Evolutionary conservation across 495 filamentous ascomycete genomes (phyloP).

Genomic region (Hypomontagnella submonticulosa): DNA sequence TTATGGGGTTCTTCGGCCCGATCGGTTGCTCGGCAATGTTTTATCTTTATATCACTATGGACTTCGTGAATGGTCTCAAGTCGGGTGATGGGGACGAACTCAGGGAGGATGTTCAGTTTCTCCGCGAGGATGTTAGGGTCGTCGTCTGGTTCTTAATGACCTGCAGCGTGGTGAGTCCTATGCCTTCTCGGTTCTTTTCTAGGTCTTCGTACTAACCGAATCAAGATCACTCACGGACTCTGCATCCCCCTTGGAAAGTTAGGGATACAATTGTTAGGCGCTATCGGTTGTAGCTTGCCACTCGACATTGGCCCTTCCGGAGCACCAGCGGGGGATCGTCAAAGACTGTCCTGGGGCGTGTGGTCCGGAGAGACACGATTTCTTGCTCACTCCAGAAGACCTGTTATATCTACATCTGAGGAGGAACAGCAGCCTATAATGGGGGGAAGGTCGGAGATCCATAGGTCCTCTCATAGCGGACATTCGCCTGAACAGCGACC

Average conservation of each 20-base stretch:
- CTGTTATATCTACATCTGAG: neutral
- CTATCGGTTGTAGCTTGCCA: constrained; percentile 66
- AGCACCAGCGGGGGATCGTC: too few relatives aligned
- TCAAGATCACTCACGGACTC: constrained; percentile 82
- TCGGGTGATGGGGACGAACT: constrained; percentile 64
- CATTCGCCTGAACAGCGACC: neutral
- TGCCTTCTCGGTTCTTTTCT: neutral
- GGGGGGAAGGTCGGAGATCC: neutral
- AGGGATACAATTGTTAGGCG: constrained; percentile 77
- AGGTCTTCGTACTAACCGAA: neutral
- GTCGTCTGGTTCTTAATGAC: constrained; percentile 87
- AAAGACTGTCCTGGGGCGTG: too few relatives aligned
- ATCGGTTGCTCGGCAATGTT: constrained; percentile 93
- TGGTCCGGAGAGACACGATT: neutral
- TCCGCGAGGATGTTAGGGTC: constrained; percentile 71
- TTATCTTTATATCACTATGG: constrained; percentile 81
- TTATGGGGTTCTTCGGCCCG: constrained; percentile 91
- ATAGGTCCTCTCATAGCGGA: neutral
- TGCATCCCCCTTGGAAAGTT: constrained; percentile 85
- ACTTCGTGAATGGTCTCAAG: constrained; percentile 68
- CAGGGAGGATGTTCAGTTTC: constrained; percentile 70
- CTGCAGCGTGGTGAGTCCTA: constrained; percentile 82
- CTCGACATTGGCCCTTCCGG: neutral
- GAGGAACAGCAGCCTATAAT: constrained; percentile 1
- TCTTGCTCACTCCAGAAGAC: neutral